phyloP scores from a whole-genome alignment of 768 basidiomycete species.

The Pulveroboletus ravenelii region DNA sequence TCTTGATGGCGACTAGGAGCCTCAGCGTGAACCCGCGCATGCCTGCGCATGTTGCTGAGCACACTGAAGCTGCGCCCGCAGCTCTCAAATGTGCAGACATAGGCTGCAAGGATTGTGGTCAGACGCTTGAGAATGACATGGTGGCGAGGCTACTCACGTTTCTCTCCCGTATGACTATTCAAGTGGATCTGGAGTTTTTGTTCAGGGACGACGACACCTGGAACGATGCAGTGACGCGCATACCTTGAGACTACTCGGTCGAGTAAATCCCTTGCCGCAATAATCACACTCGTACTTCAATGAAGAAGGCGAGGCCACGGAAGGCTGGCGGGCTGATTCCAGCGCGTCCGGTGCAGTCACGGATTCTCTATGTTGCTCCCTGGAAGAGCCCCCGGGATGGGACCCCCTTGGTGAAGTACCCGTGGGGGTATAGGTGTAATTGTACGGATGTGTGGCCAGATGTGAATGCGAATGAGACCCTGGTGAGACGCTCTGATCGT shows the following conservation, averaged over 20 bases:
- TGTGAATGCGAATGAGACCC: constrained; percentile 25
- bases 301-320: constrained; percentile 29
- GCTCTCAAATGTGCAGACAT: constrained; percentile 65
- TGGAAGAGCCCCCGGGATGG: constrained; percentile 13
- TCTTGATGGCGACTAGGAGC: constrained; percentile 33
- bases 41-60: constrained; percentile 84
- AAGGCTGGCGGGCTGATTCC: constrained; percentile 15
- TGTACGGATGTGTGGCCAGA: constrained; percentile 19
- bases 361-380: constrained; percentile 18
- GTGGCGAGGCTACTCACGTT: constrained; percentile 49
- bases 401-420: constrained; percentile 21
- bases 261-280: constrained; percentile 78
- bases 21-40: constrained; percentile 66
- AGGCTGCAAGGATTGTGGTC: constrained; percentile 44
- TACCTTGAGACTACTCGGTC: constrained; percentile 80
- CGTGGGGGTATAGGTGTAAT: constrained; percentile 9
- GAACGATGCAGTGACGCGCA: constrained; percentile 7
- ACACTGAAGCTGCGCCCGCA: constrained; percentile 83
- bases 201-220: constrained; percentile 4
- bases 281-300: constrained; percentile 72
- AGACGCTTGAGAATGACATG: constrained; percentile 4
- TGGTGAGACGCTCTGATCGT: constrained; percentile 25
- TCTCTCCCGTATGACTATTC: constrained; percentile 82
- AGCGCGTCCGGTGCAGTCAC: constrained; percentile 2
- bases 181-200: constrained; percentile 59